These are phyloP conservation scores for Hyaloscypha bicolor DNA, from an alignment of 495 filamentous ascomycete species.

Conservation along the genomic window DNA sequence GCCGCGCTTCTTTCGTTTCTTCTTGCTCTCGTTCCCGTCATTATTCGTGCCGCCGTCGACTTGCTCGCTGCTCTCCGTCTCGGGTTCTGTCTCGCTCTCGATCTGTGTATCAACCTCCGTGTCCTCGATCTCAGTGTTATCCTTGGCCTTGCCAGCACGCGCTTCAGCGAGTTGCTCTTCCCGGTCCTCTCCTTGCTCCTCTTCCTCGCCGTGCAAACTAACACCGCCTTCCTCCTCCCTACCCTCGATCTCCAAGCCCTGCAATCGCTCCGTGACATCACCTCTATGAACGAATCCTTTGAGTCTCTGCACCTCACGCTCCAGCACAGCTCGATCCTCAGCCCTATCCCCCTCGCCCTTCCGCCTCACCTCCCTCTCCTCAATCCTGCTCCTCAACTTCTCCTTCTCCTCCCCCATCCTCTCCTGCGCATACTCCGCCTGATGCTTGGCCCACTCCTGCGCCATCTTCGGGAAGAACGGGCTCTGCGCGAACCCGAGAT, in stretches of 20 bases:
- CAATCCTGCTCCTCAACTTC: not conserved
- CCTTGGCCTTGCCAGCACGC: not conserved
- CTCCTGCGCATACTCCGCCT: not conserved
- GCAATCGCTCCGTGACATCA: no score
- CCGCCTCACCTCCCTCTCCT: not conserved
- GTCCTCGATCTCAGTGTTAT: not conserved
- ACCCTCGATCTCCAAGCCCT: not conserved
- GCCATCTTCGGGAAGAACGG: constrained; percentile 13
- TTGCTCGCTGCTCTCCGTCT: not conserved
- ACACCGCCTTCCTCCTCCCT: not conserved
- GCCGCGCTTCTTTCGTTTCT: not conserved
- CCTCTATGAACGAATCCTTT: no score
- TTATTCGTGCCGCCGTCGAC: not conserved
- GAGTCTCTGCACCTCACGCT: no score
- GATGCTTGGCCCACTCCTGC: constrained; percentile 1
- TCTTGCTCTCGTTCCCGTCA: not conserved
- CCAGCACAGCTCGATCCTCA: not conserved
- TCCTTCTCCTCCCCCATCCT: not conserved
- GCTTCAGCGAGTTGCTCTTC: not conserved
- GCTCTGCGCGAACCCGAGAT: not conserved
- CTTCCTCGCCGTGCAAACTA: not conserved
- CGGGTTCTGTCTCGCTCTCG: not conserved
- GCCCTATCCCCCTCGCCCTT: not conserved
- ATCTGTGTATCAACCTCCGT: not conserved
- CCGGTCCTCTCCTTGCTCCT: no score